Evolutionary conservation across 768 basidiomycete genomes (phyloP).

Genomic region (Pilatotrama ljubarskyi): DNA sequence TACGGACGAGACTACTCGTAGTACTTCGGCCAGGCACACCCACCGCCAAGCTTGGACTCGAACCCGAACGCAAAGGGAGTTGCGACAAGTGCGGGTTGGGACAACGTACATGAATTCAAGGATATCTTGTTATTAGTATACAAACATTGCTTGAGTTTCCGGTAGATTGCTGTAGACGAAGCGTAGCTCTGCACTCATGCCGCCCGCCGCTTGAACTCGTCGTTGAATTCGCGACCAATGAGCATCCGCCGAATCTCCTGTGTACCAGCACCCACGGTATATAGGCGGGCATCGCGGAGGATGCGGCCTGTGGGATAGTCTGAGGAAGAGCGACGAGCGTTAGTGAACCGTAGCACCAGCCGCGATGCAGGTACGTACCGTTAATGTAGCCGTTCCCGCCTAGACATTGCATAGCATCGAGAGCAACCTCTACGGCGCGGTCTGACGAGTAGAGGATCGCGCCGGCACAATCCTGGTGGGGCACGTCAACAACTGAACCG

Average conservation of each 20-base stretch:
- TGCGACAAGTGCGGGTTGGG: no score
- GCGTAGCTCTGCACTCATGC: conserved; percentile 4
- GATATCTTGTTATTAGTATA: not conserved
- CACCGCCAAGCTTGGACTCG: not conserved
- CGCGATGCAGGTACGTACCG: conserved; percentile 44
- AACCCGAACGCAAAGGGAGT: no score
- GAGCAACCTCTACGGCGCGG: conserved; percentile 84
- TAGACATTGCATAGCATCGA: conserved; percentile 91
- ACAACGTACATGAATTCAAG: no score
- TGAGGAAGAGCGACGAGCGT: conserved; percentile 31
- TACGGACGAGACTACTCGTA: not conserved
- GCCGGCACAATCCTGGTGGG: conserved; percentile 84
- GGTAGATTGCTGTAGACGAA: not conserved
- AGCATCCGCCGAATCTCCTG: conserved; percentile 95
- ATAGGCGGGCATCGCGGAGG: conserved; percentile 83
- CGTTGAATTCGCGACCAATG: conserved; percentile 91
- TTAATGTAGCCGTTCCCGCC: conserved; percentile 98
- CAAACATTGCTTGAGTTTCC: not conserved
- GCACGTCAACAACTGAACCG: not conserved
- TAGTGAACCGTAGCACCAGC: not conserved
- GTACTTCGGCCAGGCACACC: not conserved
- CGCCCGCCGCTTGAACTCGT: conserved; percentile 46
- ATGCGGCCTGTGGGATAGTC: conserved; percentile 91
- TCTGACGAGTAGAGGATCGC: conserved; percentile 94
- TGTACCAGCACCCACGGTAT: conserved; percentile 95